These are phyloP conservation scores for Myotisia sp. DNA, from an alignment of 2,329 filamentous ascomycete species.

Conservation along the genomic window DNA sequence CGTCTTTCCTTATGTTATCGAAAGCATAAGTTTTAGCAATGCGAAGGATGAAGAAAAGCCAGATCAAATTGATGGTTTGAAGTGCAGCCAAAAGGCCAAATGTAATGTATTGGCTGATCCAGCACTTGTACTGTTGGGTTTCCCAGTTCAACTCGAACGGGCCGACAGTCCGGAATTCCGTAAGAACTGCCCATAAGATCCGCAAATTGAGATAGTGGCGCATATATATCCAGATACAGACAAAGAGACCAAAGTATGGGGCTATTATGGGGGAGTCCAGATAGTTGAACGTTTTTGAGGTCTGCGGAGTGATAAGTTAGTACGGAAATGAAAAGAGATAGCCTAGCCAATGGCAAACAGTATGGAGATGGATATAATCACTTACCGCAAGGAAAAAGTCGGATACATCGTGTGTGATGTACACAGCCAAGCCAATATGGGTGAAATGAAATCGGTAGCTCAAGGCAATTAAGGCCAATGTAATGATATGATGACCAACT, in stretches of 20 bases:
- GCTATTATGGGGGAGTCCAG: slow-evolving; percentile 63
- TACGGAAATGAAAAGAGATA: neutral
- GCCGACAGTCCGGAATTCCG: slow-evolving; percentile 34
- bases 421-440: slow-evolving; percentile 84
- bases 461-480: slow-evolving; percentile 63
- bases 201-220: slow-evolving; percentile 54
- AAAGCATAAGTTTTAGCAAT: slow-evolving; percentile 31
- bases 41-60: slow-evolving; percentile 33
- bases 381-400: slow-evolving; percentile 90
- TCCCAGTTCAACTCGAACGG: slow-evolving; percentile 37
- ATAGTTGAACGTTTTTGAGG: slow-evolving; percentile 85
- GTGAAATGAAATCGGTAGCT: slow-evolving; percentile 96
- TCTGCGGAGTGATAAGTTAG: slow-evolving; percentile 36
- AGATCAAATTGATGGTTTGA: slow-evolving; percentile 35
- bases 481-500: slow-evolving; percentile 82
- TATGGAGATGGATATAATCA: slow-evolving; percentile 8
- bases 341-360: slow-evolving; percentile 6
- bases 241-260: slow-evolving; percentile 74
- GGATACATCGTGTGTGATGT: slow-evolving; percentile 85
- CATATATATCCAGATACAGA: slow-evolving; percentile 73
- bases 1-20: slow-evolving; percentile 26
- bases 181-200: slow-evolving; percentile 34
- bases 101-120: slow-evolving; percentile 35
- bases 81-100: slow-evolving; percentile 31
- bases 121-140: slow-evolving; percentile 36